These are phyloP conservation scores for Hirschioporus abietinus DNA, from an alignment of 768 basidiomycete species.

Conservation along the genomic window DNA sequence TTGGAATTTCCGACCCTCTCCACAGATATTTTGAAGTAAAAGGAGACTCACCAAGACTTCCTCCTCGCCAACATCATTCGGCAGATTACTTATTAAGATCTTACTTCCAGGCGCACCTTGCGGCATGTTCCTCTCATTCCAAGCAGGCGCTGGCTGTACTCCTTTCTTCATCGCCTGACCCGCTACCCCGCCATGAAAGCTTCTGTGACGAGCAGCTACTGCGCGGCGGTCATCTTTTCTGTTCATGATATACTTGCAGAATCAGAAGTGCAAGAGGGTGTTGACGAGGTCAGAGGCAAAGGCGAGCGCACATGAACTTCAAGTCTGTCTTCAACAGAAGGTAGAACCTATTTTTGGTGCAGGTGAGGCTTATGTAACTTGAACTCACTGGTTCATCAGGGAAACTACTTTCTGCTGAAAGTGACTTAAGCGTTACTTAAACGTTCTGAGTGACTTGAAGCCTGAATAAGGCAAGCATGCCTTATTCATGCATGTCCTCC, in stretches of 20 bases:
- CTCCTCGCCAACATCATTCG: constrained; percentile 60
- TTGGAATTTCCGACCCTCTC: background rate
- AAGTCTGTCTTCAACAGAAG: no score
- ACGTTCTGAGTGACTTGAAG: no score
- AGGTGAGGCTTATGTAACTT: no score
- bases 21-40: background rate
- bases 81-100: constrained; percentile 61
- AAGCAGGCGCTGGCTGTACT: background rate
- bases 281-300: no score
- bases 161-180: background rate
- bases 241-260: background rate
- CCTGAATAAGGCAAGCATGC: no score
- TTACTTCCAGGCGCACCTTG: constrained; percentile 42
- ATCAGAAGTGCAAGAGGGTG: no score
- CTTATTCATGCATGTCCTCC: no score
- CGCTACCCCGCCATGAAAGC: background rate
- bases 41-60: constrained; percentile 57
- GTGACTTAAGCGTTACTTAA: no score
- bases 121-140: background rate
- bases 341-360: no score
- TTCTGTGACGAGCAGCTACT: background rate
- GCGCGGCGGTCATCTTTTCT: background rate
- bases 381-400: no score
- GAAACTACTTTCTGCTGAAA: no score
- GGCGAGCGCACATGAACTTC: no score